Conservation (phyloP, 352 stramenopile genomes). For the Globisporangium canariense region DNA sequence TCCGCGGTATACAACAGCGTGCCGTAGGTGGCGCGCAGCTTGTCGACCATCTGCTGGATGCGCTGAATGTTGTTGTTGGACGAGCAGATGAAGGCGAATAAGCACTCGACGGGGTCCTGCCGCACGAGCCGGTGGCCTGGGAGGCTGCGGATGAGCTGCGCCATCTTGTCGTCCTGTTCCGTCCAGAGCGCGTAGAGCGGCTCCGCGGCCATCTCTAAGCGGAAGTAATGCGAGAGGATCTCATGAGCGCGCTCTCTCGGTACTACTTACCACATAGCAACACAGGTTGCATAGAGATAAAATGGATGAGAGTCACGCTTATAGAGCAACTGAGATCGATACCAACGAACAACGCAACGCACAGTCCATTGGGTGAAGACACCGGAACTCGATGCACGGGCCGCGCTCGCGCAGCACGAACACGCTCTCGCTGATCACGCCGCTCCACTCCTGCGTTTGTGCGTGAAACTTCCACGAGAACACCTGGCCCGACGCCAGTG, state of each 20-base stretch:
- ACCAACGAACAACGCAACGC: background rate
- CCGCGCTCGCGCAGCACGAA: slow-evolving; percentile 48
- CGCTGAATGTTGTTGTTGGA: slow-evolving; percentile 98
- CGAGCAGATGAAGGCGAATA: slow-evolving; percentile 98
- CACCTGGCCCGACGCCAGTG: slow-evolving; percentile 48
- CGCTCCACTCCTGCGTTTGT: slow-evolving; percentile 37
- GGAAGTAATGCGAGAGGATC: slow-evolving; percentile 87
- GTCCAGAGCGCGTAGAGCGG: slow-evolving; percentile 86
- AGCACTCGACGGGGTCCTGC: slow-evolving; percentile 95
- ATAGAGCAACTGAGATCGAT: background rate
- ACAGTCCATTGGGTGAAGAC: slow-evolving; percentile 60
- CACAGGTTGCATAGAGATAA: slow-evolving; percentile 1
- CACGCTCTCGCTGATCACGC: slow-evolving; percentile 42
- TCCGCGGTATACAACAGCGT: slow-evolving; percentile 44
- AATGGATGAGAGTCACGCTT: background rate
- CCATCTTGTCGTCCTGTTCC: slow-evolving; percentile 45
- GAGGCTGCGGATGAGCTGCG: slow-evolving; percentile 69
- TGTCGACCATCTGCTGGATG: slow-evolving; percentile 93
- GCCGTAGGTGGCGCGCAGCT: slow-evolving; percentile 88
- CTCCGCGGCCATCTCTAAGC: slow-evolving; percentile 50
- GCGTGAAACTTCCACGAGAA: slow-evolving; percentile 35
- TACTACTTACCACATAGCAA: slow-evolving; percentile 30
- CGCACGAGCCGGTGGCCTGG: slow-evolving; percentile 89
- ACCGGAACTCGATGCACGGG: slow-evolving; percentile 45
- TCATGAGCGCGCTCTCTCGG: slow-evolving; percentile 38